Evolutionary conservation across 202 grass and related monocot genomes (phyloP).

Genomic region (Zoysia matrella): DNA sequence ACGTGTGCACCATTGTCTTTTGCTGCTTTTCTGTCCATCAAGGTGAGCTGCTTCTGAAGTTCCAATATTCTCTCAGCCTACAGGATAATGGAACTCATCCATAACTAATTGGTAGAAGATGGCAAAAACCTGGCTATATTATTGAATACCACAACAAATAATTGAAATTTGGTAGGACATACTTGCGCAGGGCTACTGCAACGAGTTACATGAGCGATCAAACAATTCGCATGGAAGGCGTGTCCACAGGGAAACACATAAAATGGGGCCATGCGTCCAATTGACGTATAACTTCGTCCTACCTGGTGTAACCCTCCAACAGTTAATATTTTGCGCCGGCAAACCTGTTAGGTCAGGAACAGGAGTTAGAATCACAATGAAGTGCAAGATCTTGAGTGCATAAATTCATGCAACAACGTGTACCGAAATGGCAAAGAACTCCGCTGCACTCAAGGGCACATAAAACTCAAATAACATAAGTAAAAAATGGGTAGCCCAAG

Average conservation of each 20-base stretch:
- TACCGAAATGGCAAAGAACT: conserved; percentile 16
- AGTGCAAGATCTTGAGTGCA: background rate
- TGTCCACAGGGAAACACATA: conserved; percentile 98
- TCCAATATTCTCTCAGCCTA: conserved; percentile 92
- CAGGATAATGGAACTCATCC: conserved; percentile 16
- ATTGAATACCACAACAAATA: conserved; percentile 9
- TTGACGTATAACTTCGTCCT: conserved; percentile 74
- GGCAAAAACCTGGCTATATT: background rate
- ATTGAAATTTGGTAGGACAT: conserved; percentile 41
- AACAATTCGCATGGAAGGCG: conserved; percentile 87
- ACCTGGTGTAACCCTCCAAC: conserved; percentile 73
- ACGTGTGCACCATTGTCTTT: conserved; percentile 53
- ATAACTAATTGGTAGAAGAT: background rate
- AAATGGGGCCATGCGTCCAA: conserved; percentile 80
- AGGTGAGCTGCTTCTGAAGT: conserved; percentile 81
- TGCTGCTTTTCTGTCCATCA: conserved; percentile 66
- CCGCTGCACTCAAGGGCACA: conserved; percentile 4
- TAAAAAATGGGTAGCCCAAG: background rate
- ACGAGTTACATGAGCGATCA: conserved; percentile 84
- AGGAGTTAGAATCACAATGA: conserved; percentile 20
- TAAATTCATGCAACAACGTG: conserved; percentile 16
- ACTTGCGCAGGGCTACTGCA: conserved; percentile 74
- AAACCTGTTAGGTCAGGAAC: conserved; percentile 57
- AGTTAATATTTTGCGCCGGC: conserved; percentile 88
- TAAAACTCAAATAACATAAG: conserved; percentile 11